phyloP scores from a whole-genome alignment of 306 rosid species.

The Castanea crenata region DNA sequence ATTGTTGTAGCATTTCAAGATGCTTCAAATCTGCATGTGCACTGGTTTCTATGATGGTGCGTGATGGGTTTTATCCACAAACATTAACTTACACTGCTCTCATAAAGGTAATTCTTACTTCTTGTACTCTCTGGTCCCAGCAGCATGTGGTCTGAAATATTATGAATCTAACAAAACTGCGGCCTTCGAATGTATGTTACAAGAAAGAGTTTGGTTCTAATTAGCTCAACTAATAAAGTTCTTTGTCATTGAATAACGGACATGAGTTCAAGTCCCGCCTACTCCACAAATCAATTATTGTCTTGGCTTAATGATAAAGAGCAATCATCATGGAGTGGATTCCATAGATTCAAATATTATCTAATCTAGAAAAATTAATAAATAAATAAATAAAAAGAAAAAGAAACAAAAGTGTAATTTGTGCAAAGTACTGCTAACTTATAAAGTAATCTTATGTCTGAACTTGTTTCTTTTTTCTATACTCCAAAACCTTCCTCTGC shows the following conservation, averaged over 20 bases:
- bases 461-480: background rate
- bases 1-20: conserved; percentile 53
- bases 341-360: too few relatives aligned
- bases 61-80: conserved; percentile 59
- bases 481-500: background rate
- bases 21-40: conserved; percentile 66
- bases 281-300: too few relatives aligned
- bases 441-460: background rate
- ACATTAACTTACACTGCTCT: conserved; percentile 55
- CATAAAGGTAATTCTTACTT: conserved; percentile 49
- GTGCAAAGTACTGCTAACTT: background rate
- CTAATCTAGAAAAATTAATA: too few relatives aligned
- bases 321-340: too few relatives aligned
- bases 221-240: too few relatives aligned
- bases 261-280: too few relatives aligned
- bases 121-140: background rate
- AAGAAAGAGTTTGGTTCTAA: background rate
- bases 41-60: conserved; percentile 71
- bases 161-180: background rate
- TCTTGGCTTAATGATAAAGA: too few relatives aligned
- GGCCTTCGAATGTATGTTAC: conserved; percentile 20
- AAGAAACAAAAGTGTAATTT: conserved; percentile 3
- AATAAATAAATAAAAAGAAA: too few relatives aligned
- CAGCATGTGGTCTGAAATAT: background rate
- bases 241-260: too few relatives aligned